These are phyloP conservation scores for Yarrowia galli DNA, from an alignment of 1,139 yeast genomes.

Conservation along the genomic window DNA sequence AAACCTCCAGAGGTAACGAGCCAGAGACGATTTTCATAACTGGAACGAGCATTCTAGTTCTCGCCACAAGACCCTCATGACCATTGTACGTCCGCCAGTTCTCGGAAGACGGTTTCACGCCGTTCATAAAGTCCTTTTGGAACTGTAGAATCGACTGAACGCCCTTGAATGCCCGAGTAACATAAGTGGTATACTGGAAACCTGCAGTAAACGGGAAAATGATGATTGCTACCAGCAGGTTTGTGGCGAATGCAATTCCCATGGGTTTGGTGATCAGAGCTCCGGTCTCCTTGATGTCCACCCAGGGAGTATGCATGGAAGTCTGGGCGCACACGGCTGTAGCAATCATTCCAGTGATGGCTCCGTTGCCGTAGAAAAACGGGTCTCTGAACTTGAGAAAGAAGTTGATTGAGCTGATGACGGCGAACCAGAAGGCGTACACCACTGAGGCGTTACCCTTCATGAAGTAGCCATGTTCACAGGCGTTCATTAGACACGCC, in stretches of 20 bases:
- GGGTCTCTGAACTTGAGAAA: slow-evolving; percentile 30
- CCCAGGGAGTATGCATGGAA: slow-evolving; percentile 7
- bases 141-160: slow-evolving; percentile 2
- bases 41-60: slow-evolving; percentile 7
- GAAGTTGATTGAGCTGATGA: slow-evolving; percentile 18
- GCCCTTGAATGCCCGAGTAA: neutral
- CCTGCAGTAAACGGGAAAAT: slow-evolving; percentile 27
- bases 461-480: slow-evolving; percentile 19
- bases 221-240: neutral
- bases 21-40: slow-evolving; percentile 3
- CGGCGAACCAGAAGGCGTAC: slow-evolving; percentile 32
- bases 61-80: neutral
- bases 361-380: slow-evolving; percentile 9
- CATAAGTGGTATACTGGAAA: slow-evolving; percentile 20
- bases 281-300: slow-evolving; percentile 9
- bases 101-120: slow-evolving; percentile 5
- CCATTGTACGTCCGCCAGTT: neutral
- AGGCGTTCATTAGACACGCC: slow-evolving; percentile 19
- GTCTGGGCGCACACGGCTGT: slow-evolving; percentile 14
- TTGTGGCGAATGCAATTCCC: slow-evolving; percentile 16
- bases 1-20: slow-evolving; percentile 14
- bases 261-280: slow-evolving; percentile 16
- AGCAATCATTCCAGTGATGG: slow-evolving; percentile 21
- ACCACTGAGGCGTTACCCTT: slow-evolving; percentile 21
- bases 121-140: slow-evolving; percentile 24